These are phyloP conservation scores for Lantana camara DNA, from an alignment of 257 asterid species.

Conservation along the genomic window DNA sequence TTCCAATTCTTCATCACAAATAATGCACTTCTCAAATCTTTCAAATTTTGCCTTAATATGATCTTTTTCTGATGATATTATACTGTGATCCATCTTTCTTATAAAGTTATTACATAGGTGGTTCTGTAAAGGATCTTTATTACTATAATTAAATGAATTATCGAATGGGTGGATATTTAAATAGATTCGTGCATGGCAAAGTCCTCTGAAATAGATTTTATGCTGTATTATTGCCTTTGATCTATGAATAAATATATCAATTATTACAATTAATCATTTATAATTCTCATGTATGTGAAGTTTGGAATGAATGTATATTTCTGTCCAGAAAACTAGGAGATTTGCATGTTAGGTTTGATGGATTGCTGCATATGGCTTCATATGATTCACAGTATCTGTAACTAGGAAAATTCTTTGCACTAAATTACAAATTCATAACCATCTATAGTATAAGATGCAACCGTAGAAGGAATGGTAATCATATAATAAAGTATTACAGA, in stretches of 20 bases:
- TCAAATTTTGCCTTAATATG: not conserved
- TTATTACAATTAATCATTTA: not conserved
- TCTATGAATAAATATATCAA: not conserved
- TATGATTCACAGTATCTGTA: not conserved
- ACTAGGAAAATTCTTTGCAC: not conserved
- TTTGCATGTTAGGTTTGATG: not conserved
- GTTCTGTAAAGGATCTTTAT: not conserved
- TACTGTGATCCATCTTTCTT: not conserved
- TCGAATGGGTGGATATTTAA: not conserved
- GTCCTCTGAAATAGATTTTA: not conserved
- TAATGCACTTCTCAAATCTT: constrained; percentile 1
- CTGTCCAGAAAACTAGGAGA: constrained; percentile 7
- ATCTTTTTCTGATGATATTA: constrained; percentile 10
- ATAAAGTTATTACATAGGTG: constrained; percentile 3
- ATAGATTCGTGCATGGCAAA: not conserved
- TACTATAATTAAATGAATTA: not conserved
- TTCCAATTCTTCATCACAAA: constrained; percentile 6
- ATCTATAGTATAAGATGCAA: not conserved
- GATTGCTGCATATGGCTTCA: constrained; percentile 18
- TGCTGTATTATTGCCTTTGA: not conserved
- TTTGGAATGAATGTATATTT: not conserved
- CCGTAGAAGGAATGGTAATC: constrained; percentile 8
- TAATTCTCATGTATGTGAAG: not conserved
- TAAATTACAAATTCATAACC: not conserved
- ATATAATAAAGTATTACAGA: not conserved